Evolutionary conservation across 1,139 yeast species (phyloP), one percentile per base, ranked within the genome.

Genomic region (Candida anutae): DNA sequence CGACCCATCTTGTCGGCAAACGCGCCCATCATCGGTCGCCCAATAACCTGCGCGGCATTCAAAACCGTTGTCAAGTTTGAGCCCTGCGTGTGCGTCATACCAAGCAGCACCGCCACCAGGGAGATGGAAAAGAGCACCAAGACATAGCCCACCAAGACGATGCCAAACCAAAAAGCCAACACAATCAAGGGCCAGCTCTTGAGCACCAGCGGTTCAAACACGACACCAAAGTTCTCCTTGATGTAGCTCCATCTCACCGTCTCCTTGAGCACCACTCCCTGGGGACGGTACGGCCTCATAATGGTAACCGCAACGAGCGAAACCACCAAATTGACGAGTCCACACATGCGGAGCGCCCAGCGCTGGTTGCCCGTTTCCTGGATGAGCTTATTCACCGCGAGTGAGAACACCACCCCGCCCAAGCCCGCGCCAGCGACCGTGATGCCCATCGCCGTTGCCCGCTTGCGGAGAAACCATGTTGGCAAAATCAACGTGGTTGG

Each of bases 321-420:
- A 5, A 71, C 48, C 4, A 57, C 63, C 3, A 65, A 47, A 24
- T 74, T 59, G 20, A 70, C 59, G 17, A 73, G 56, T 0, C 74
- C 78, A 23, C 69, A 55, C 67, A 77, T 68, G 35, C 88, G 54
- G 34, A 79, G 56, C 0, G 87, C 79, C 87, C 87, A 78, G 32
- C 59, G 51, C 36, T 70, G 81, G 41, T 72, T 60, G 0, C 81
- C 79, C 5, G 75, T 62, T 11, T 51, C 50, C 15, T 62, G 49
- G 25, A 76, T 58, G 14, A 77, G 45, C 16, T 58, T 57, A 39
- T 72, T 67, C 18, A 71, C 52, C 15, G 67, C 60, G 24, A 74
- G 50, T 3, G 76, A 62, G 40, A 71, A 74, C 1, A 70, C 53
- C 21, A 76, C 58, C 18, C 84, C 85, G n/a, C 84, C 85, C 8